A percentile compares a stretch with the other conserved stretches of the same genome.
phyloP scores from a whole-genome alignment of 2,329 filamentous ascomycete species.

The Monilinia laxa region DNA sequence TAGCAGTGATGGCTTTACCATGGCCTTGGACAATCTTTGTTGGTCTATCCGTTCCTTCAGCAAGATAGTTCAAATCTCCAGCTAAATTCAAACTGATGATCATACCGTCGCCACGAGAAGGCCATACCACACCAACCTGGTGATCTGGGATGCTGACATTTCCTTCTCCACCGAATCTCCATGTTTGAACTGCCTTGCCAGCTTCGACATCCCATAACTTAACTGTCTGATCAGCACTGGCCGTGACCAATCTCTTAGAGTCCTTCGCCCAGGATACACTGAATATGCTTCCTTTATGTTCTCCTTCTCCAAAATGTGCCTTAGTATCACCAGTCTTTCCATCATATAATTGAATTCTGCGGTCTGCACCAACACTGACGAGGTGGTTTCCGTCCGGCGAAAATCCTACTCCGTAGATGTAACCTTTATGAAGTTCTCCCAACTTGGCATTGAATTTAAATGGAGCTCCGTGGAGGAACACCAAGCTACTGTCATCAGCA shows the following conservation, averaged over 20 bases:
- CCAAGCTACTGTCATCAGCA: conserved; percentile 83
- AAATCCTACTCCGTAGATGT: conserved; percentile 84
- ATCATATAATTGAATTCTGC: conserved; percentile 90
- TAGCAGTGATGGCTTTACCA: conserved; percentile 83
- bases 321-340: conserved; percentile 90
- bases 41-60: conserved; percentile 68
- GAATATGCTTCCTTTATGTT: conserved; percentile 91
- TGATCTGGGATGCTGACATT: conserved; percentile 74
- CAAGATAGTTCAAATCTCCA: conserved; percentile 87
- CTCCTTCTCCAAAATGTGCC: conserved; percentile 71
- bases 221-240: conserved; percentile 91
- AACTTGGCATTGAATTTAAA: conserved; percentile 94
- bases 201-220: conserved; percentile 89
- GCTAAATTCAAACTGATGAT: conserved; percentile 87
- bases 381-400: conserved; percentile 81
- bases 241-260: conserved; percentile 82
- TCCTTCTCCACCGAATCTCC: conserved; percentile 74
- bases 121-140: conserved; percentile 93
- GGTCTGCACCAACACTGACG: conserved; percentile 90
- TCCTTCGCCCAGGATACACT: conserved; percentile 87
- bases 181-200: conserved; percentile 74
- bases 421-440: conserved; percentile 78
- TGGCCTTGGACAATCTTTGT: conserved; percentile 78
- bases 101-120: conserved; percentile 76
- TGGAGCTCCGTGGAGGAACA: conserved; percentile 89